Evolutionary conservation across 345 rosid genomes (phyloP).

Genomic region (Fremontodendron californicum): DNA sequence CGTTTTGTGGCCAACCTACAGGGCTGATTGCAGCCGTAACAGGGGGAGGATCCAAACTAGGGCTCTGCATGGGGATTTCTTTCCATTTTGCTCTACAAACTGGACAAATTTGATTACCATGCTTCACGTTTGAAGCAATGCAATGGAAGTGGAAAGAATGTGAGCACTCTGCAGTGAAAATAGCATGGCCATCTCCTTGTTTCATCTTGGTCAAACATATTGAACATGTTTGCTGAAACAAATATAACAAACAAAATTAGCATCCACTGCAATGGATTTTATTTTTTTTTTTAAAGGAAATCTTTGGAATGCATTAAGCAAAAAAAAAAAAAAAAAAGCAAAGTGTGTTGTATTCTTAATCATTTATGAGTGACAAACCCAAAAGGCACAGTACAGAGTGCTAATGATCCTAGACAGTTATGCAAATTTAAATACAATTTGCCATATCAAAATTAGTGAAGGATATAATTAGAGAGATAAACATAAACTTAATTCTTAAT

Average conservation of each 20-base stretch:
- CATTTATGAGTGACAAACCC: neutral
- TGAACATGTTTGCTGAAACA: constrained; percentile 70
- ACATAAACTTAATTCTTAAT: neutral
- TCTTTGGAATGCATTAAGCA: neutral
- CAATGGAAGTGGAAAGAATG: constrained; percentile 97
- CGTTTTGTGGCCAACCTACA: constrained; percentile 48
- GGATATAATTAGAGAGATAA: neutral
- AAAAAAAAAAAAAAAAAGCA: neutral
- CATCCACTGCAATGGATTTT: neutral
- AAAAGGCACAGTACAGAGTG: neutral
- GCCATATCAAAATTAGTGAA: neutral
- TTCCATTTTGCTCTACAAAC: constrained; percentile 94
- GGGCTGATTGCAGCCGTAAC: constrained; percentile 37
- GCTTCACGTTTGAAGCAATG: constrained; percentile 82
- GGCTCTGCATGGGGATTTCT: constrained; percentile 81
- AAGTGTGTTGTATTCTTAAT: neutral
- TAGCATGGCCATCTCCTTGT: constrained; percentile 86
- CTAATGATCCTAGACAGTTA: neutral
- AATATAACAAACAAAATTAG: neutral
- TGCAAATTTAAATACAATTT: neutral
- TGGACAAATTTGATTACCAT: constrained; percentile 88
- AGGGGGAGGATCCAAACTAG: constrained; percentile 40
- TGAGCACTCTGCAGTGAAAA: constrained; percentile 93
- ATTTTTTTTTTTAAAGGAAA: neutral
- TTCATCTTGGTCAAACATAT: constrained; percentile 90